Base-by-base conservation (phyloP, 2,329 filamentous ascomycete genomes). In the Trichoderma sp. region DNA sequence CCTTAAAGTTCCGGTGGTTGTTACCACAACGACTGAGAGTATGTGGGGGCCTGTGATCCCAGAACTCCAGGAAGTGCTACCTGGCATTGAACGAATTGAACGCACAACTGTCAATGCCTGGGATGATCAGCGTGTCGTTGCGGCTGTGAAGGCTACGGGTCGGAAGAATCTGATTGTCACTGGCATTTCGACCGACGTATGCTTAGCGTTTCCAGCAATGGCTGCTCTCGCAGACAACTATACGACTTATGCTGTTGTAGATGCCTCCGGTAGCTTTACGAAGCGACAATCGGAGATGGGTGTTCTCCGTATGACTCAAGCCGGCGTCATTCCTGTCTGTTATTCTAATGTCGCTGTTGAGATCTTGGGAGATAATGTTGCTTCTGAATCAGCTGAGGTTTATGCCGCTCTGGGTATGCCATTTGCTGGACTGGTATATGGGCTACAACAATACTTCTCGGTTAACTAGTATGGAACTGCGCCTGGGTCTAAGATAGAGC, bases 91-190 rank as follows among this genome's bases (percentile, higher is more conserved):
- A 21, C 38, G 64, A 67, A 67, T 67, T 31, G 64, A 67, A 21
- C 38, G 64, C 64, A 66, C 63, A n/a, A 67, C 64, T 8, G 38
- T 67, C 64, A 67, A 67, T 67, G 64, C 24, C 31, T 67, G 64
- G 64, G 64, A 21, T 31, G 63, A 67, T 33, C 18, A 18, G 38
- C 64, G 64, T 50, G 64, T 53, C 9, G 64, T 67, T 16, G 64
- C 24, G 1, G 38, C 64, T 33, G 64, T 53, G 14, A 50, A 67
- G 18, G 38, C 64, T 31, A 50, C 38, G 12, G 64, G 64, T 8
- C 64, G 35, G 21, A 66, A 64, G 11, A 64, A 38, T 24, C 24
- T 64, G 18, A 64, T 64, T 50, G n/a, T 21, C 2, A 50, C 45
- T 21, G 45, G 45, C 8, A 50, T 50, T 50, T 50, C 45, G 24